phyloP scores from a whole-genome alignment of 2,329 filamentous ascomycete species.

The Catunica adiposa region DNA sequence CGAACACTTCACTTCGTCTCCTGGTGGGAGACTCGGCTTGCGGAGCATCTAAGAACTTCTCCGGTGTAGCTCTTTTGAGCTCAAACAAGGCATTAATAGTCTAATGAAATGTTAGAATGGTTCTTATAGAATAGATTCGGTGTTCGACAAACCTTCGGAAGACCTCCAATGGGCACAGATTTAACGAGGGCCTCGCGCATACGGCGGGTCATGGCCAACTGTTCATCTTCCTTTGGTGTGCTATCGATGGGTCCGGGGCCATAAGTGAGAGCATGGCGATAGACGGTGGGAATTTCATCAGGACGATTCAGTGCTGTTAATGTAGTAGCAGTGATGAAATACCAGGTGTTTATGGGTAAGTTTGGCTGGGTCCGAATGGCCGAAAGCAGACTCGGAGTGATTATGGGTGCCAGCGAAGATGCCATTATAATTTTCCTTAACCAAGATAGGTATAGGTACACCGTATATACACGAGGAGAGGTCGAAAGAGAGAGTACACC shows the following conservation, averaged over 20 bases:
- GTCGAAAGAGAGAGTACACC: too few species aligned
- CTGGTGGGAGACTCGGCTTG: conserved; percentile 23
- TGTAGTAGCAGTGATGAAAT: conserved; percentile 30
- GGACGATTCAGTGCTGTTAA: conserved; percentile 32
- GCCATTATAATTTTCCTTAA: too few species aligned
- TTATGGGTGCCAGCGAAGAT: neutral
- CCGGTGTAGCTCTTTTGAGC: conserved; percentile 28
- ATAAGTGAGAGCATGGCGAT: conserved; percentile 25
- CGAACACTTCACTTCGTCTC: conserved; percentile 25
- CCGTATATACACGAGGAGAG: too few species aligned
- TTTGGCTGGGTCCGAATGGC: conserved; percentile 25
- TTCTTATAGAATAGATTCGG: neutral
- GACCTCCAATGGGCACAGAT: conserved; percentile 29
- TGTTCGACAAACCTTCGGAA: conserved; percentile 30
- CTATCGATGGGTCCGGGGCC: conserved; percentile 17
- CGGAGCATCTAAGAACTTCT: conserved; percentile 26
- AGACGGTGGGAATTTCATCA: conserved; percentile 30
- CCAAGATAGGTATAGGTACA: neutral
- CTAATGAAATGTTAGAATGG: conserved; percentile 17
- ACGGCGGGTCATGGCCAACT: conserved; percentile 28
- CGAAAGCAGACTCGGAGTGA: conserved; percentile 26
- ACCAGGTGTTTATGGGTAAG: conserved; percentile 31
- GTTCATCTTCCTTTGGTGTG: conserved; percentile 21
- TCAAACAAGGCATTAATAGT: conserved; percentile 31
- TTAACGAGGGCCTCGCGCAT: conserved; percentile 35